Conservation (phyloP, 768 basidiomycete genomes). For the Mycena crocata region DNA sequence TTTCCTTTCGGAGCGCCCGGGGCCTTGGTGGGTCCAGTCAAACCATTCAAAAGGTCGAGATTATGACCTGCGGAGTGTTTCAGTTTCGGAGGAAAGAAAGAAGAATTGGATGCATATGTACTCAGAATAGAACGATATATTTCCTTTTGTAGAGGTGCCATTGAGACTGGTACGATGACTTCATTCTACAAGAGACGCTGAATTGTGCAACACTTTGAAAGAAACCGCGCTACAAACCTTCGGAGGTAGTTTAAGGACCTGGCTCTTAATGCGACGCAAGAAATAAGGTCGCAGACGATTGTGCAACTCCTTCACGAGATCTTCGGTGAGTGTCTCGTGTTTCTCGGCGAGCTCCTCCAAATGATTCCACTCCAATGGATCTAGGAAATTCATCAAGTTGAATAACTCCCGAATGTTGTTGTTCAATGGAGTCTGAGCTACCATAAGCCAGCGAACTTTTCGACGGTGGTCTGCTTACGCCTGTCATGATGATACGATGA, state of each 20-base stretch:
- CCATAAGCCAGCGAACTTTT: constrained; percentile 2
- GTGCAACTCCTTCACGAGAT: constrained; percentile 85
- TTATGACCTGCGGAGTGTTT: constrained; percentile 69
- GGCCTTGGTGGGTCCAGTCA: constrained; percentile 58
- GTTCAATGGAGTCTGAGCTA: constrained; percentile 87
- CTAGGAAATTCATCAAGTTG: constrained; percentile 97
- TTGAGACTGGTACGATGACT: constrained; percentile 90
- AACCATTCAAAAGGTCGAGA: constrained; percentile 69
- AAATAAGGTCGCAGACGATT: constrained; percentile 87
- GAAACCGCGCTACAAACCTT: constrained; percentile 70
- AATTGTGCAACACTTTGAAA: constrained; percentile 9
- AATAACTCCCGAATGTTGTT: constrained; percentile 98
- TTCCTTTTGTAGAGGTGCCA: constrained; percentile 88
- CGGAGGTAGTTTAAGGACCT: constrained; percentile 91
- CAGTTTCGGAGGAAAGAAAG: constrained; percentile 25
- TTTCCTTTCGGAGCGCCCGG: constrained; percentile 60
- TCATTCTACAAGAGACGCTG: constrained; percentile 71
- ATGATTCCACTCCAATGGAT: constrained; percentile 80
- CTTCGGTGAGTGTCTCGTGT: constrained; percentile 83
- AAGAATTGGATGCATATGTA: constrained; percentile 46
- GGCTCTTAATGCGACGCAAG: constrained; percentile 91
- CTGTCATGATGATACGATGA: constrained; percentile 92
- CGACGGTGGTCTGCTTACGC: constrained; percentile 56
- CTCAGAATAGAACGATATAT: constrained; percentile 89
- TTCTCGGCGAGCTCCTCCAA: constrained; percentile 79